Conservation (phyloP, 352 stramenopile genomes). For the Phytophthora cajani region DNA sequence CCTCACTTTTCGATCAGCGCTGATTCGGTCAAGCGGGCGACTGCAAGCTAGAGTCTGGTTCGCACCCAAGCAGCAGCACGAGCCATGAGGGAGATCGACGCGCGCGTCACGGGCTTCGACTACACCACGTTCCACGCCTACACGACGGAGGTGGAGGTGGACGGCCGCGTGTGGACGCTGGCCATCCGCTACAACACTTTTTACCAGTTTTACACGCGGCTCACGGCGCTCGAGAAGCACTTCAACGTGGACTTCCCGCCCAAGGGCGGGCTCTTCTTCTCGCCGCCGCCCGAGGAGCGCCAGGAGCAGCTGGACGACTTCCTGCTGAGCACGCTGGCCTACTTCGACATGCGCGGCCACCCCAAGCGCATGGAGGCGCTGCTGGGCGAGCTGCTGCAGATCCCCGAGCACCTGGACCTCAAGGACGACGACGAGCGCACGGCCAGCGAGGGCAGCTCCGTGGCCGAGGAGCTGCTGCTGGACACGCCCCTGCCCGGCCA, state of each 20-base stretch:
- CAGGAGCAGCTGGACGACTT: constrained; percentile 74
- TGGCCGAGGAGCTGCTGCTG: constrained; percentile 36
- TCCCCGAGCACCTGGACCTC: constrained; percentile 43
- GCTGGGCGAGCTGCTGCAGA: constrained; percentile 63
- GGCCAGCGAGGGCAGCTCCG: constrained; percentile 43
- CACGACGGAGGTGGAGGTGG: constrained; percentile 55
- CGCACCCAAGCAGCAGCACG: background rate
- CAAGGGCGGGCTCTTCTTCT: constrained; percentile 72
- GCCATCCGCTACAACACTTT: constrained; percentile 73
- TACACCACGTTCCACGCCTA: constrained; percentile 52
- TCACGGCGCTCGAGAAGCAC: constrained; percentile 52
- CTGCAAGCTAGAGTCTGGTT: background rate
- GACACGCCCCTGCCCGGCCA: constrained; percentile 30
- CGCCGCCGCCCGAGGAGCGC: constrained; percentile 57
- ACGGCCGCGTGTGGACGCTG: constrained; percentile 52
- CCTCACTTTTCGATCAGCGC: constrained; percentile 30
- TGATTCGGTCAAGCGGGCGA: background rate
- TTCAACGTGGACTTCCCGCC: constrained; percentile 71
- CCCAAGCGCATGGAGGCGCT: constrained; percentile 50
- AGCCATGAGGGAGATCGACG: constrained; percentile 45
- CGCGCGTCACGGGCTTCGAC: constrained; percentile 53
- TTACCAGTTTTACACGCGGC: constrained; percentile 59
- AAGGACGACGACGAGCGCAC: constrained; percentile 42
- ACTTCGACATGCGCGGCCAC: constrained; percentile 53
- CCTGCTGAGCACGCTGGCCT: constrained; percentile 55